phyloP scores from a whole-genome alignment of 2,329 filamentous ascomycete species.

The Blastomyces silverae region DNA sequence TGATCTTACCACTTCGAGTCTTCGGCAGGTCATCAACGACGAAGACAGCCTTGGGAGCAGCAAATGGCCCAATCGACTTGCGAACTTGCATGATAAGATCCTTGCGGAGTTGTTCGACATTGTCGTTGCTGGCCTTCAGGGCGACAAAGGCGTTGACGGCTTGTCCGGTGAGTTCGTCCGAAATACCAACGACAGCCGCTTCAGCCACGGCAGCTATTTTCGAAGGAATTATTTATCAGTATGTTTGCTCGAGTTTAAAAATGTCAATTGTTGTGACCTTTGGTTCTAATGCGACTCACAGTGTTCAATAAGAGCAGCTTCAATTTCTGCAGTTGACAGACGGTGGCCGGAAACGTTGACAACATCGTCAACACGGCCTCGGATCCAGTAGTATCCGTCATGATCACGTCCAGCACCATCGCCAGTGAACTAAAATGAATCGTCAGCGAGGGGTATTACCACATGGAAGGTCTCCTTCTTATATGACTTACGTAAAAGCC shows the following conservation, averaged over 20 bases:
- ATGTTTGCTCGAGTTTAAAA: background rate
- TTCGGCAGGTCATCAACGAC: conserved; percentile 92
- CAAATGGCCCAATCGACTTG: conserved; percentile 95
- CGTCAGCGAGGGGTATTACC: conserved; percentile 15
- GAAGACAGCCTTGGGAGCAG: conserved; percentile 87
- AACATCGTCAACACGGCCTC: conserved; percentile 94
- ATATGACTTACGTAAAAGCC: conserved; percentile 80
- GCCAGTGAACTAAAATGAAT: conserved; percentile 42
- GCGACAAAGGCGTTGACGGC: conserved; percentile 95
- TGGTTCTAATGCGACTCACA: conserved; percentile 37
- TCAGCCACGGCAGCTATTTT: conserved; percentile 66
- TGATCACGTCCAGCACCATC: conserved; percentile 94
- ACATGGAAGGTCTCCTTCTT: no score
- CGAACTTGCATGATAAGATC: conserved; percentile 91
- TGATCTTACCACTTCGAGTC: conserved; percentile 97
- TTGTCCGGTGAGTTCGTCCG: conserved; percentile 92
- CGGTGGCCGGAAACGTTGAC: conserved; percentile 97
- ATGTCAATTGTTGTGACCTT: background rate
- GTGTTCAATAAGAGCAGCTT: conserved; percentile 93
- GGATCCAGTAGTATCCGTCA: conserved; percentile 99
- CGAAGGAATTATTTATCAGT: conserved; percentile 22
- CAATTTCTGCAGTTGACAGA: conserved; percentile 94
- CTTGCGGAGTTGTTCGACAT: conserved; percentile 70
- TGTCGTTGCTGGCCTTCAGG: conserved; percentile 67
- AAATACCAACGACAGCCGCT: conserved; percentile 87